Conservation (phyloP, 805 yeast genomes). For the Lachancea sp. region DNA sequence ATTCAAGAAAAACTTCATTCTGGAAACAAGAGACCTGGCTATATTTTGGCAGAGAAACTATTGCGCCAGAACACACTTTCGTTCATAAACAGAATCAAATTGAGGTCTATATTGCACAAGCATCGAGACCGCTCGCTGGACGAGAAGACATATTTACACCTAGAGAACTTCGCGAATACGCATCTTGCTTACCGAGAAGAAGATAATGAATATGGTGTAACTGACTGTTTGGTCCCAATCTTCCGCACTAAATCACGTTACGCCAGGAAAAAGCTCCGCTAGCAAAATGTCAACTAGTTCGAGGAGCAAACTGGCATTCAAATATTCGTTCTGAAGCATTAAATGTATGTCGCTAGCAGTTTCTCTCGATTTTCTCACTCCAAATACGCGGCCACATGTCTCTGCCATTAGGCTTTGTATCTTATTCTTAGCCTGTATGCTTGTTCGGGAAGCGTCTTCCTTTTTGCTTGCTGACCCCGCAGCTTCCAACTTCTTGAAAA, state of each 20-base stretch:
- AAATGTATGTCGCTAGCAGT: constrained; percentile 58
- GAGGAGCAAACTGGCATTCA: constrained; percentile 59
- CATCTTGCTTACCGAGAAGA: background rate
- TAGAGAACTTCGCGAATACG: constrained; percentile 11
- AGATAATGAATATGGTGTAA: constrained; percentile 9
- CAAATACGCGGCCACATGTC: constrained; percentile 66
- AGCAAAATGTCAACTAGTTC: constrained; percentile 53
- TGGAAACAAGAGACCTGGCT: constrained; percentile 10
- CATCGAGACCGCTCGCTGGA: constrained; percentile 13
- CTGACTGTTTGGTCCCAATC: constrained; percentile 16
- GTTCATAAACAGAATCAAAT: background rate
- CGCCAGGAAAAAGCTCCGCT: constrained; percentile 26
- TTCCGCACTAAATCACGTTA: constrained; percentile 1
- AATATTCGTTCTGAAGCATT: constrained; percentile 64
- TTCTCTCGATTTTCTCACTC: constrained; percentile 51
- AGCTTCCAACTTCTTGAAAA: constrained; percentile 35
- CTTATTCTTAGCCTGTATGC: constrained; percentile 52
- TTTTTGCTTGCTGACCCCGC: background rate
- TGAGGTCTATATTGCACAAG: constrained; percentile 2
- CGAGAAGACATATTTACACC: constrained; percentile 19
- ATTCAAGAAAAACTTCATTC: constrained; percentile 6
- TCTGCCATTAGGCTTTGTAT: constrained; percentile 56
- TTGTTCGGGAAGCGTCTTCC: constrained; percentile 21
- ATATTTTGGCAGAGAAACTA: constrained; percentile 14
- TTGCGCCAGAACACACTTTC: constrained; percentile 15